These are phyloP conservation scores for Cordyceps pruinosa DNA, from an alignment of 2,329 filamentous ascomycete genomes.

Conservation along the genomic window DNA sequence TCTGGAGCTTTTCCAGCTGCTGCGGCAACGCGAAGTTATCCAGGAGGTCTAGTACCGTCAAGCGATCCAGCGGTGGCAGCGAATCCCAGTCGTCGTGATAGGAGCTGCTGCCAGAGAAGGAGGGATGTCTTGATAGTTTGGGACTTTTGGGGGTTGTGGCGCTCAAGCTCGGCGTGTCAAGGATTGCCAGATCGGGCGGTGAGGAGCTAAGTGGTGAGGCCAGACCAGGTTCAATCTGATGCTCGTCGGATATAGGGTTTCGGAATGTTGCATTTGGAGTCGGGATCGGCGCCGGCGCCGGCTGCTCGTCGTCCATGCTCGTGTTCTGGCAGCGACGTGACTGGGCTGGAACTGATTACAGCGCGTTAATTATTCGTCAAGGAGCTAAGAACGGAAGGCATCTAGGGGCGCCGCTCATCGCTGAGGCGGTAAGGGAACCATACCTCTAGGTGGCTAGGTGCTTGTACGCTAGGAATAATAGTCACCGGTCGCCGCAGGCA, in stretches of 20 bases:
- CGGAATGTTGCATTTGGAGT: constrained; percentile 32
- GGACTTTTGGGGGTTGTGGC: constrained; percentile 43
- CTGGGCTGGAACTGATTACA: not conserved
- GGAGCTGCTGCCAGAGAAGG: constrained; percentile 77
- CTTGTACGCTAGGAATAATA: not conserved
- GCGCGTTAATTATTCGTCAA: not conserved
- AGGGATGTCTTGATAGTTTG: constrained; percentile 65
- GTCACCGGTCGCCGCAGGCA: not conserved
- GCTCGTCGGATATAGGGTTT: constrained; percentile 29
- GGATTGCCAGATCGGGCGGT: constrained; percentile 35
- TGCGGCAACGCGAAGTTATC: constrained; percentile 90
- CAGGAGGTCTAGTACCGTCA: constrained; percentile 87
- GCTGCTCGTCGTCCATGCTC: constrained; percentile 22
- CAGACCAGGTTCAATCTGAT: constrained; percentile 35
- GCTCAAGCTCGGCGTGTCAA: constrained; percentile 46
- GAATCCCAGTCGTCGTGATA: constrained; percentile 84
- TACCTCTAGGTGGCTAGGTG: not conserved
- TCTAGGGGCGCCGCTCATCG: not conserved
- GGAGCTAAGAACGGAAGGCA: not conserved
- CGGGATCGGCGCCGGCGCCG: constrained; percentile 3
- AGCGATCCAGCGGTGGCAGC: constrained; percentile 79
- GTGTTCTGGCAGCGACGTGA: not conserved
- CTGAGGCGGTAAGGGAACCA: not conserved
- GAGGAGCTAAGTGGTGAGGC: constrained; percentile 37
- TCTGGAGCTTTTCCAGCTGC: constrained; percentile 85